Evolutionary conservation across 106 monocot species (phyloP), one percentile per base, ranked within the genome.

Genomic region (Narthecium ossifragum): DNA sequence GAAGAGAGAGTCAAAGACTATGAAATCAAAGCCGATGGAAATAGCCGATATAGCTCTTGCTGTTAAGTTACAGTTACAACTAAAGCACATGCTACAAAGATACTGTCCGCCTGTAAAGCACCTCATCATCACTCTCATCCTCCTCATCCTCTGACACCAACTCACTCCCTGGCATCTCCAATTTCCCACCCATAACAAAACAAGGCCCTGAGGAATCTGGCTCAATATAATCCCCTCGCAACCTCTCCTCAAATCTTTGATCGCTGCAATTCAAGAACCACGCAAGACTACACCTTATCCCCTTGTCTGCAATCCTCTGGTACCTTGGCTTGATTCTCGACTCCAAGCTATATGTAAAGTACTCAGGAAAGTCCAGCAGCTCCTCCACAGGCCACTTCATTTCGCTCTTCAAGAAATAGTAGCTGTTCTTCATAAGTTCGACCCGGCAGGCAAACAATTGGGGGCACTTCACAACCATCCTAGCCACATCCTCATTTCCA

Each of bases 191-290:
- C 71, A 78, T 72, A 30, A 4, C 27, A 50, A 78, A 77, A 24
- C 54, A 47, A 15, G 77, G 77, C 17, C 71, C 77, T 14, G 8
- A 17, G 36, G 38, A 49, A 23, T 78, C 77, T 26, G 71, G 37
- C 33, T 78, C 77, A 27, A 78, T 78, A 38, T 54, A 48, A 33
- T 66, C 77, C 7, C 60, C 77, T 52, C 49, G 58, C 61, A 78
- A 50, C 29, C 77, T 71, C 53, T 78, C 77, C 56, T 78, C 77
- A 49, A 78, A 78, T 25, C 77, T 71, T 26, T 62, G 52, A 39
- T 78, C 77, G 41, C 77, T 78, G 26, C 77, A 78, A 47, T 78
- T 78, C 55, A 72, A 29, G 26, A 78, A 66, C 77, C 77, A 78
- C 5, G 53, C 77, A 2, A 78, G 21, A 5, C 71, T 66, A 31